Base-by-base conservation (phyloP, 495 filamentous ascomycete genomes). In the Terfezia boudieri region DNA sequence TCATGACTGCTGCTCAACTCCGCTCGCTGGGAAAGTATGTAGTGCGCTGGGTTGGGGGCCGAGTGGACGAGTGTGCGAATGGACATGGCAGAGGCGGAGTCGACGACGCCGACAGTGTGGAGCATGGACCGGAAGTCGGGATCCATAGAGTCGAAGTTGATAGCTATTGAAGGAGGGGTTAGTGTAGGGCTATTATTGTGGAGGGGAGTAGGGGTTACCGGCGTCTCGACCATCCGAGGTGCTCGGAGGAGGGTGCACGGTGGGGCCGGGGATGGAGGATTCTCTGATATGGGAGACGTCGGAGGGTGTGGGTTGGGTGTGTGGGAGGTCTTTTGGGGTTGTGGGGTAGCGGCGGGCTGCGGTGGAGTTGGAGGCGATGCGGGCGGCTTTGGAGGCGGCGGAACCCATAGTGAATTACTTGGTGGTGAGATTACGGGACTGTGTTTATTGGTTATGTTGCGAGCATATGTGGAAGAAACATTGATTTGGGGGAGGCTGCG, bases 321-420 rank as follows among this genome's bases (percentile, higher is more conserved):
- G 46, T 32, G 43, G 26, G 51, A 37, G 14, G 54, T 43, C 37
- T 53, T 17, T 57, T 59, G 10, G 11, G 49, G 37, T 41, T 41
- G 53, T 8, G 41, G 37, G 14, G 53, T 52, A 23, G 49, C 48
- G 8, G 16, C 37, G 22, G 23, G 35, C 10, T 58, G 41, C 41
- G 36, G 37, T 54, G 46, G 48, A n/a, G 49, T 38, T 12, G 49
- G 49, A 17, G n/a, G 43, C 20, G 16, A 41, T 26, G 49, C 50
- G 26, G 7, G 46, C 26, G 37, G 37, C 35, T 38, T 55, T 49
- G 41, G 41, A 46, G 4, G 8, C 12, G 12, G 41, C 41, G 41
- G 41, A 46, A 20, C 41, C 41, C 41, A 46, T 46, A 9, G 41
- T 14, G 8, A 8, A 5, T 5, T 46, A 20, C 17, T 5, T 46